Conservation (phyloP, 495 filamentous ascomycete species). For the Aspergillus taichungensis region DNA sequence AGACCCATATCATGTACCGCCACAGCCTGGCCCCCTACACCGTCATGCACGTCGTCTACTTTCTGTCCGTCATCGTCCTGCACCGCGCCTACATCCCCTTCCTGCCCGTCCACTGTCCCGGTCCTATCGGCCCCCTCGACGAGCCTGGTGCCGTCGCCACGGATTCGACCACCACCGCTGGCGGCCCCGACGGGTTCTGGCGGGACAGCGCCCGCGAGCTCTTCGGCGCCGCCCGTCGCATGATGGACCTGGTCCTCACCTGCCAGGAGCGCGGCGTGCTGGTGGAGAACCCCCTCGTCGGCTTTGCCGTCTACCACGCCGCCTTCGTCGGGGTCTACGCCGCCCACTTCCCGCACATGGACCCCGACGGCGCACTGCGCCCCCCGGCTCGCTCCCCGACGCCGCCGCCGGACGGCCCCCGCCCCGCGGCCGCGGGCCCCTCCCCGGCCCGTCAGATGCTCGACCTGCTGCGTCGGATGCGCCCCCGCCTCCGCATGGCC, state of each 20-base stretch:
- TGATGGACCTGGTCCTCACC: constrained; percentile 66
- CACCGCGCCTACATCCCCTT: constrained; percentile 80
- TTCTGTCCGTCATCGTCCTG: constrained; percentile 68
- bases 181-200: constrained; percentile 56
- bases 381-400: constrained; percentile 8
- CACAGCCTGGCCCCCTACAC: constrained; percentile 63
- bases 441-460: constrained; percentile 41
- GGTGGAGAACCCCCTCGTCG: constrained; percentile 71
- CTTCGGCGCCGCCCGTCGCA: constrained; percentile 62
- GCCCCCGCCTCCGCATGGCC: constrained; percentile 59
- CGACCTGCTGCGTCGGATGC: constrained; percentile 53
- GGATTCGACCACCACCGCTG: constrained; percentile 20
- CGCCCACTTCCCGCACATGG: constrained; percentile 70
- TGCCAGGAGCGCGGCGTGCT: constrained; percentile 62
- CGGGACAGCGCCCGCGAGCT: constrained; percentile 63
- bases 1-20: constrained; percentile 68
- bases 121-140: constrained; percentile 65
- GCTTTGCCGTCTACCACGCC: constrained; percentile 77
- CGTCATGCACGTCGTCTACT: constrained; percentile 69
- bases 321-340: constrained; percentile 63
- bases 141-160: constrained; percentile 54
- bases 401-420: too few species aligned
- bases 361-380: constrained; percentile 52
- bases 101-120: constrained; percentile 60
- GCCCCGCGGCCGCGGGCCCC: constrained; percentile 6